Evolutionary conservation across 2,329 filamentous ascomycete genomes (phyloP), one percentile per base, ranked within the genome.

Genomic region (Neofusicoccum sp.): DNA sequence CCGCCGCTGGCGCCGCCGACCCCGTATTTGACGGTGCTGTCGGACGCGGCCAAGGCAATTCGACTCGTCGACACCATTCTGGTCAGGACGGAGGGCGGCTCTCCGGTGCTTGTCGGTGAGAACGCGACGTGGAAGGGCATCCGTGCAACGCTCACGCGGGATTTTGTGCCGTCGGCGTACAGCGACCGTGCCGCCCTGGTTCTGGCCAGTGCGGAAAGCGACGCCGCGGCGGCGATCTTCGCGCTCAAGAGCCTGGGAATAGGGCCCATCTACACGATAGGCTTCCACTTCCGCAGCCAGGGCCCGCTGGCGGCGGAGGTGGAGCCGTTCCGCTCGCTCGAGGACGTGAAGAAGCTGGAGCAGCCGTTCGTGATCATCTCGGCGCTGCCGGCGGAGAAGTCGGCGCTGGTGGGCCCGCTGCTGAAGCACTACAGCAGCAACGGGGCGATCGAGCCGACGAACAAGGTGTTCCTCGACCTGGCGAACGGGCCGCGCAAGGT

Each of bases 71-170:
- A 96, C 72, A 95, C 91, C 0, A 91, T 96, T 49, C 84, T 93
- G 29, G 87, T 90, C 29, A 84, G 83, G 60, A 71, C 75, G 4
- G 79, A 81, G 11, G 80, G 65, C 33, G 71, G 69, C 37, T 70
- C 67, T 59, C 60, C 70, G 48, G 71, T 70, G 8, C 43, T 60
- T 31, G 52, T 56, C 14, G 89, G 92, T 50, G 91, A 95, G 70
- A 96, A 96, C 68, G 89, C 91, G 9, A 87, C 88, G 12, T 95
- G 92, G 91, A 92, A 92, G 74, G 92, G 91, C 1, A 94, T 96
- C 63, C 83, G 92, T 52, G 89, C 90, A 59, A 93, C 91, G 0
- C 80, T 96, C 64, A 95, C 89, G 3, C 85, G 90, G 28, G 91
- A 96, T 69, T 88, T 93, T 68, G 90, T 93, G 0, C 91, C 92